Evolutionary conservation across 345 rosid genomes (phyloP), one percentile per base, ranked within the genome.

Genomic region (Pugionium cornutum): DNA sequence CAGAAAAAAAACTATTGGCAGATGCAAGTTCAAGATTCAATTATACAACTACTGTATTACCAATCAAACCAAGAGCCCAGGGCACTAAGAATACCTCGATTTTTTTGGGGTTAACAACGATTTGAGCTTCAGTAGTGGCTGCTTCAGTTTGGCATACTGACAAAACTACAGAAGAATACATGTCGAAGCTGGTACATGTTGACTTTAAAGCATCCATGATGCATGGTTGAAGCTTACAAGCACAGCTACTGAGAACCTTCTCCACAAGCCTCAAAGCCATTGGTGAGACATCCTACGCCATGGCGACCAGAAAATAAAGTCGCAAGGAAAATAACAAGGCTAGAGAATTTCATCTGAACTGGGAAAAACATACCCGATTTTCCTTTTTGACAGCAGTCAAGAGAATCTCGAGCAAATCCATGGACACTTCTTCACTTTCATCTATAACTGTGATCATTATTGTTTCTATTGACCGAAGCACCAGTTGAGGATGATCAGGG

Each of bases 381-480:
- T 81, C 86, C 52, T 80, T 89, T 67, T 75, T 77, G 43, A 85
- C 78, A 81, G 85, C 75, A 58, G 78, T 71, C 69, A 91, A 80
- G 64, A 91, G 91, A 47, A 82, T 50, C 50, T 80, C 69, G 9
- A 91, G 83, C 75, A 91, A 76, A 73, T 77, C 85, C 70, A 74
- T 57, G 47, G 92, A 74, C 42, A 80, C 65, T 61, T 74, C 83
- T 70, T 91, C 96, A 70, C 86, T 88, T 77, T 85, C 96, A 66
- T 78, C 80, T 57, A 88, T 66, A 27, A 85, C 80, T 54, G 83
- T 49, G 30, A 76, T 83, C 98, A 91, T 88, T 54, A 89, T 79
- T 31, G 78, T 62, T 73, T 85, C 98, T 88, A 91, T 83, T 9
- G 94, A 80, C 49, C 64, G 53, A 50, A 68, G 68, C 34, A 85